Evolutionary conservation across 129 eudicot species (phyloP).

Genomic region (Mikania micrantha): DNA sequence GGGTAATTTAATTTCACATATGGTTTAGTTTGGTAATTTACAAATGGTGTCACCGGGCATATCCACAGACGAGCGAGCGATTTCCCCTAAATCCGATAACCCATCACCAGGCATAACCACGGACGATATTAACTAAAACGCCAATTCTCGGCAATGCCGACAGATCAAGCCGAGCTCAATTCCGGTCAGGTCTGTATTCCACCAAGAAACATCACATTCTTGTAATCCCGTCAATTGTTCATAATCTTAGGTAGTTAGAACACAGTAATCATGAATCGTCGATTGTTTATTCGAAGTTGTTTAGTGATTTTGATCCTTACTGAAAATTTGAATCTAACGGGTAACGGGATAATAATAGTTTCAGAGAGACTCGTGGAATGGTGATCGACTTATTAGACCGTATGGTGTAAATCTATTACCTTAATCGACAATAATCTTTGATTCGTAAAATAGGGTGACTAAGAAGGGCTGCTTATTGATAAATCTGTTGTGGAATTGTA

Average conservation of each 20-base stretch:
- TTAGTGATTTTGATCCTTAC: constrained; percentile 5
- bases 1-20: too few relatives aligned
- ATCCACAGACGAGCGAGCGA: constrained; percentile 14
- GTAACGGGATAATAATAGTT: neutral
- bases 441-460: neutral
- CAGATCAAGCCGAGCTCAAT: constrained; percentile 56
- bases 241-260: constrained; percentile 2
- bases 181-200: constrained; percentile 43
- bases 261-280: neutral
- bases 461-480: neutral
- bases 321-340: constrained; percentile 11
- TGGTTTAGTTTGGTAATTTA: too few relatives aligned
- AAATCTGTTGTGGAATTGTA: neutral
- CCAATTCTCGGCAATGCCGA: constrained; percentile 35
- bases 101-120: constrained; percentile 9
- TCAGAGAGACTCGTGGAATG: neutral
- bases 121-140: constrained; percentile 4
- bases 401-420: constrained; percentile 2
- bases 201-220: neutral
- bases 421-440: neutral
- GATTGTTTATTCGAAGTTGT: neutral
- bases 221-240: constrained; percentile 2
- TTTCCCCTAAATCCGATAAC: constrained; percentile 7
- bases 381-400: constrained; percentile 5
- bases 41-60: too few relatives aligned